Evolutionary conservation across 805 yeast genomes (phyloP), one percentile per base, ranked within the genome.

Genomic region (Pichia cephalocereana): DNA sequence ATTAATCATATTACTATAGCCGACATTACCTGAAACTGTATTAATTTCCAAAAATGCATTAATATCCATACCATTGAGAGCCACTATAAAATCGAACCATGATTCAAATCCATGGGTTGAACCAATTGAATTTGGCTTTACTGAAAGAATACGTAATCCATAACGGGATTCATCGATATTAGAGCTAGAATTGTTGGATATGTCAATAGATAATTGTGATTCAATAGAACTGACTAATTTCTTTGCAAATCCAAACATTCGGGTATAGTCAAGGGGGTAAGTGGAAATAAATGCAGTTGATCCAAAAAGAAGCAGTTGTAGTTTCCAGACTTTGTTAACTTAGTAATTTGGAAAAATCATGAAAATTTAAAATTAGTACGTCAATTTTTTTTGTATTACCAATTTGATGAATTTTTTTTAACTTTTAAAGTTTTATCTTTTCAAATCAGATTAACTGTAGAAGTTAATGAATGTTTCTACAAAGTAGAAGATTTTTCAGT

Each of bases 61-160:
- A 6, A 66, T 56, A 41, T 57, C 60, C 2, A 50, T 82, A 41
- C 86, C 87, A 56, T 91, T 86, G 48, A 89, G 70, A 1, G 85
- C 83, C n/a, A 88, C 74, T 36, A 91, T 79, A 61, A 75, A 91
- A 62, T 91, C 99, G 60, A 91, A 93, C 79, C 87, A 84, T 10
- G 93, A 73, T 64, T 89, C 95, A 30, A 93, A 62, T 3, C 84
- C 86, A 26, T 71, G 68, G 30, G 66, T 70, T 8, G 66, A 63
- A 15, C 76, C 83, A 14, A 68, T 65, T 0, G 84, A 76, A 46
- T 64, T 67, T 32, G 65, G 62, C 37, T 66, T 69, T 2, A 78
- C 77, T 28, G 70, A 67, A 2, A 84, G 57, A 2, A 85, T 76
- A 38, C 90, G 70, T 45, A 84, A 70, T 0, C 90, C 93, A 41